A percentile compares a stretch with the other conserved stretches of the same genome.
phyloP scores from a whole-genome alignment of 768 basidiomycete genomes.

The Amanita pseudoporphyria region DNA sequence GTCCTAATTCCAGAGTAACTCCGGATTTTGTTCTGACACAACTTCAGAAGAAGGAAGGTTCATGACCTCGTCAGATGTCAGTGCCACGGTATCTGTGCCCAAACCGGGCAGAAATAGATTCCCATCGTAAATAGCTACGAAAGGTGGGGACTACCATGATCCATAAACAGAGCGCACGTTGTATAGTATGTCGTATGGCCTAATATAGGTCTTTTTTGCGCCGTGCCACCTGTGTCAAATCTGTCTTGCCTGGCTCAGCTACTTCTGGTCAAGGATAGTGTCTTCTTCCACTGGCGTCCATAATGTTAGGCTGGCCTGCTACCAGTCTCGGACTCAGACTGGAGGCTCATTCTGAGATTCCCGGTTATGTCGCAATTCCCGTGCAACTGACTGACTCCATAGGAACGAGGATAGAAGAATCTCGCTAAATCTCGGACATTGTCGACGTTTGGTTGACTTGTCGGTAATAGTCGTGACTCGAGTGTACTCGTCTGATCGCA shows the following conservation, averaged over 20 bases:
- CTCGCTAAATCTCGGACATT: background rate
- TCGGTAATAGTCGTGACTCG: background rate
- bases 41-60: constrained; percentile 17
- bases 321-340: background rate
- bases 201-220: background rate
- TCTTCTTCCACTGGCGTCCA: too few species aligned
- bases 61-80: constrained; percentile 30
- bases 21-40: background rate
- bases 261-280: background rate
- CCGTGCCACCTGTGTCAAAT: background rate
- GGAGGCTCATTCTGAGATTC: background rate
- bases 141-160: too few species aligned
- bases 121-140: constrained; percentile 2
- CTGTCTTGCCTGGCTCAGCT: background rate
- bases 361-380: background rate
- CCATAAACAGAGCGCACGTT: background rate
- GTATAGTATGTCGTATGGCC: constrained; percentile 1
- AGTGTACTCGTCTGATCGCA: background rate
- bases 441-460: background rate
- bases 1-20: constrained; percentile 4
- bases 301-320: background rate
- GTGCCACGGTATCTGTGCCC: constrained; percentile 26
- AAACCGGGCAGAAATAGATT: constrained; percentile 22
- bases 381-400: background rate
- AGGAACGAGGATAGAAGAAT: background rate